Conservation (phyloP, 352 stramenopile genomes). For the Sclerospora graminicola region DNA sequence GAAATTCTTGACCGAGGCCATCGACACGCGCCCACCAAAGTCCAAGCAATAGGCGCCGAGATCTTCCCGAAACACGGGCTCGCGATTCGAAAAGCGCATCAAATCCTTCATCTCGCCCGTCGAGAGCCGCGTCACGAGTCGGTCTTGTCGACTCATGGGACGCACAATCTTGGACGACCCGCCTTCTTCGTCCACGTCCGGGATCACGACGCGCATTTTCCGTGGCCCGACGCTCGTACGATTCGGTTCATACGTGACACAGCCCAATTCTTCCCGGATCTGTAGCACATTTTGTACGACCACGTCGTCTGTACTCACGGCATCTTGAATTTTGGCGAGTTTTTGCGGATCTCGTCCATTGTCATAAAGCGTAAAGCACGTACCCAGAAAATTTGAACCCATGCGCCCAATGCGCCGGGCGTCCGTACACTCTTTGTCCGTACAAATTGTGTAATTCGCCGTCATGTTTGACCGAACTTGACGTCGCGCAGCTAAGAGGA, state of each 20-base stretch:
- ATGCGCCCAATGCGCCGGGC: slow-evolving; percentile 73
- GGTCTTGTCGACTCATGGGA: slow-evolving; percentile 77
- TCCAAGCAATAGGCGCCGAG: slow-evolving; percentile 81
- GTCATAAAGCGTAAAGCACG: slow-evolving; percentile 82
- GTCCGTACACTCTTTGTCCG: slow-evolving; percentile 70
- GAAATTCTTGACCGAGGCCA: slow-evolving; percentile 86
- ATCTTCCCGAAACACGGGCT: slow-evolving; percentile 80
- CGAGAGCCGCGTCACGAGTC: slow-evolving; percentile 61
- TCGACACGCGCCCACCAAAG: slow-evolving; percentile 76
- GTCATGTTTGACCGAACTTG: slow-evolving; percentile 86
- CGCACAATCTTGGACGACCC: slow-evolving; percentile 73
- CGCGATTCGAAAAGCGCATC: slow-evolving; percentile 83
- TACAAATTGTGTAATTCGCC: slow-evolving; percentile 81
- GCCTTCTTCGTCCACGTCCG: slow-evolving; percentile 72
- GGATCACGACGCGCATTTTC: slow-evolving; percentile 82
- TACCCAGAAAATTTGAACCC: slow-evolving; percentile 83
- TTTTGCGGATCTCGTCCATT: slow-evolving; percentile 84
- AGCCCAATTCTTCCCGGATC: slow-evolving; percentile 79
- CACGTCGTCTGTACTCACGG: slow-evolving; percentile 51
- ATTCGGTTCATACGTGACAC: slow-evolving; percentile 82
- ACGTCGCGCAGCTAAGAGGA: slow-evolving; percentile 58
- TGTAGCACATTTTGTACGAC: slow-evolving; percentile 76
- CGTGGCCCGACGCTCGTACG: slow-evolving; percentile 75
- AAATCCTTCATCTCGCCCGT: slow-evolving; percentile 69
- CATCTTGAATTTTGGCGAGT: slow-evolving; percentile 80